Base-by-base conservation (phyloP, 2,329 filamentous ascomycete species). In the Monosporascus sp. region DNA sequence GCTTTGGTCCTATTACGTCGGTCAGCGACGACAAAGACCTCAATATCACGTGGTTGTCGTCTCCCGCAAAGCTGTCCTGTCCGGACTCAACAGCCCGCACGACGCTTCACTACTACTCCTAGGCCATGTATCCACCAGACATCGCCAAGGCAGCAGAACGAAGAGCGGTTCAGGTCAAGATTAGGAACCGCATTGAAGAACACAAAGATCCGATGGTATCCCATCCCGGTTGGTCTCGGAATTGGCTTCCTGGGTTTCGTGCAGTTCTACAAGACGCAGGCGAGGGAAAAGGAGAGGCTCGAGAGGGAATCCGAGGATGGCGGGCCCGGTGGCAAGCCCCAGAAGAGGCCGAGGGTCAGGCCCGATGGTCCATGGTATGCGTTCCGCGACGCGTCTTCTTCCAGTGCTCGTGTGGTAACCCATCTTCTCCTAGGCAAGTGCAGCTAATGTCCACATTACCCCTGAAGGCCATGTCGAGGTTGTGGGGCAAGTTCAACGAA, bases 401-500 rank as follows among this genome's bases (percentile, higher is more conserved):
- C 14, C 31, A 14, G 31, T 35, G 31, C 31, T 35, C 31, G 9
- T 35, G 31, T 35, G 31, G 31, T 35, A 35, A 35, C 31, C 9
- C 9, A 14, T 35, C 56, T 64, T 8, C 52, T 40, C 52, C n/a
- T 51, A 82, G 79, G 89, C 89, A 93, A 67, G 89, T 97, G 50
- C 89, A 92, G 68, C 82, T 97, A 68, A 96, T 97, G 88, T 95
- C 91, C 7, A 96, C 91, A 2, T 76, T 97, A 55, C 92, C 92
- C 37, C 78, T 97, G 57, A 97, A 97, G 74, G 91, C 90, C 37
- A 80, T 97, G 45, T 96, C 91, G 37, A 83, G 92, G 47, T 68
- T 95, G 58, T 97, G 92, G 92, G 92, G 92, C 38, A 83, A 79
- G 50, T 96, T 97, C 76, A 97, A 97, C 70, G 91, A 96, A 69